A percentile compares a stretch with the other conserved stretches of the same genome.
phyloP scores from a whole-genome alignment of 1,284 basidiomycete species.

The Irpex sp. region DNA sequence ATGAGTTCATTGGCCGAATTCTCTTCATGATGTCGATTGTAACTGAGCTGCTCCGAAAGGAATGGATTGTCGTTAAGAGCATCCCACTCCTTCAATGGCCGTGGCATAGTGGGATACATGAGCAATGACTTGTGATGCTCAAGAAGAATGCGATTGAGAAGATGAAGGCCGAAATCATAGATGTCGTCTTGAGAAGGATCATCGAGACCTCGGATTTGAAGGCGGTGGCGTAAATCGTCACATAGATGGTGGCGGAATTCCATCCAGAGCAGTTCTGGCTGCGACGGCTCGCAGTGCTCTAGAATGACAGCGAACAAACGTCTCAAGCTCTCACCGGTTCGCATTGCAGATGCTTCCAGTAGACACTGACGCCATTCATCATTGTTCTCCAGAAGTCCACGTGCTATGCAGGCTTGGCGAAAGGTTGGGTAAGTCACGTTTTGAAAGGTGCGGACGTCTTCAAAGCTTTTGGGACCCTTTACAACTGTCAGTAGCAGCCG shows the following conservation, averaged over 20 bases:
- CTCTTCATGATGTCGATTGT: neutral
- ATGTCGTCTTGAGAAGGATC: neutral
- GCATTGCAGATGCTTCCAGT: constrained; percentile 8
- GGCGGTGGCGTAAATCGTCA: neutral
- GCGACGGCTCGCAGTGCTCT: neutral
- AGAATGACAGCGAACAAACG: neutral
- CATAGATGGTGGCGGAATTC: neutral
- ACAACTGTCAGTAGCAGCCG: constrained; percentile 28
- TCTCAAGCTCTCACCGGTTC: neutral
- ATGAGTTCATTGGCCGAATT: neutral
- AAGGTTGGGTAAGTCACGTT: neutral
- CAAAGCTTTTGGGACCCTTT: constrained; percentile 11
- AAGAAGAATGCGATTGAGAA: neutral
- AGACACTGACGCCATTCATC: constrained; percentile 34
- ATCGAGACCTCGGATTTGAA: neutral
- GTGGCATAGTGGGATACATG: neutral
- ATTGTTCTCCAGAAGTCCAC: constrained; percentile 40
- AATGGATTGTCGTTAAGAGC: neutral
- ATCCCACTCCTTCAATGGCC: neutral
- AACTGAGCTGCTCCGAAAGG: neutral
- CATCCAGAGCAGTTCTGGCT: neutral
- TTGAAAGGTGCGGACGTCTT: neutral
- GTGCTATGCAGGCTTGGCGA: constrained; percentile 7
- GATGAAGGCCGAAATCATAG: neutral
- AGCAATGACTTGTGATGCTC: neutral